Evolutionary conservation across 495 filamentous ascomycete species (phyloP), one percentile per base, ranked within the genome.

Genomic region (Xylona heveae): DNA sequence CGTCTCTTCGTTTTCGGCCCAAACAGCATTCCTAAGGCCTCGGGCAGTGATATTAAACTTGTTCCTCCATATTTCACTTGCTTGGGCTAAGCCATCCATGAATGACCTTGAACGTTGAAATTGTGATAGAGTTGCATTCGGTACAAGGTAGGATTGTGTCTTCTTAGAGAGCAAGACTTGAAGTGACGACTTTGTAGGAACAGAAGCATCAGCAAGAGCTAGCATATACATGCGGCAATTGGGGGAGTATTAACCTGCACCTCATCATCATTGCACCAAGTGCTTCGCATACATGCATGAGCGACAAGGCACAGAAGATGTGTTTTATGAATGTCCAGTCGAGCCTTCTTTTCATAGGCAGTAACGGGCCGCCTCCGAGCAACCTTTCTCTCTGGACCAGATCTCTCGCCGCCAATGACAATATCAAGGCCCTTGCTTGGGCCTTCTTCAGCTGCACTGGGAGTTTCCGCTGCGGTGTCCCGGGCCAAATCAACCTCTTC

Each of bases 251-350:
- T 24, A 42, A 66, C 63, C 52, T 88, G 74, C 23, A 74, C 57
- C 37, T 57, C 48, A 9, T 57, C 38, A 48, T 88, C 71, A 48
- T 92, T 93, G 46, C 84, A 95, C 85, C 85, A 95, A 33, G 57
- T 50, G 46, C 92, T 95, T 24, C 83, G 66, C 16, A 65, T 51
- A 38, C 73, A 61, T 13, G 75, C 66, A 49, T 94, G 79, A 3
- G 59, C 60, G 19, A 95, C 47, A 1, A 94, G 58, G 42, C 81
- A 90, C 20, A 91, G 58, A 2, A 95, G 28, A 54, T 99, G 82
- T 41, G 66, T 55, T 51, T 91, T 93, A 45, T 99, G 88, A 20
- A 79, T 55, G 36, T 88, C 66, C 17, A 88, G 48, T 24, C 84
- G 63, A 7, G 68, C 50, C 29, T 62, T 67, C 41, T 64, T 83